Percentiles rank a stretch among this genome's conserved stretches.
Conservation (phyloP, 106 monocot genomes). For the Dendrobium nobile region DNA sequence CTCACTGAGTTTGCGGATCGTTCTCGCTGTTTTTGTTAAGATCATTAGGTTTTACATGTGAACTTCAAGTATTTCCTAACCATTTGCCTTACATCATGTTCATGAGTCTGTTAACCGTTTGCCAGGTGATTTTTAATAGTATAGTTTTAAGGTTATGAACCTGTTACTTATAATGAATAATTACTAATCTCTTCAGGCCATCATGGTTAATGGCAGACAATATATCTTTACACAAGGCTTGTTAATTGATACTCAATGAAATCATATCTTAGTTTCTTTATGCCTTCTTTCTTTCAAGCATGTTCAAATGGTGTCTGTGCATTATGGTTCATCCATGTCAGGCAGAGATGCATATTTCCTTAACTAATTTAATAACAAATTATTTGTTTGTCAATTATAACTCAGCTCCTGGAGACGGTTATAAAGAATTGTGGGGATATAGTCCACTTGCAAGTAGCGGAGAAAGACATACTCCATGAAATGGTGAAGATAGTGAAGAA, state of each 20-base stretch:
- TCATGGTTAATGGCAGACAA: not conserved
- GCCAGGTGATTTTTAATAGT: not conserved
- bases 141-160: not conserved
- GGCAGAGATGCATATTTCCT: not conserved
- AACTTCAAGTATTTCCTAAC: not conserved
- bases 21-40: too few relatives aligned
- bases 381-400: constrained; percentile 1
- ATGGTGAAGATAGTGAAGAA: constrained; percentile 94
- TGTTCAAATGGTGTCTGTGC: not conserved
- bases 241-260: not conserved
- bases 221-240: not conserved
- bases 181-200: not conserved
- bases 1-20: too few relatives aligned
- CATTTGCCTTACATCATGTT: not conserved
- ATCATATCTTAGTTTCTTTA: not conserved
- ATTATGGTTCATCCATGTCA: not conserved
- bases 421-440: constrained; percentile 87
- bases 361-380: not conserved
- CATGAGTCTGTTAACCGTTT: not conserved
- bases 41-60: too few relatives aligned
- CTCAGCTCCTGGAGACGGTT: constrained; percentile 75
- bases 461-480: constrained; percentile 62
- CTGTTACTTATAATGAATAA: not conserved
- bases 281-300: not conserved
- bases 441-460: constrained; percentile 78